phyloP scores from a whole-genome alignment of 2,329 filamentous ascomycete genomes.

The Alternaria angustiovoidea region DNA sequence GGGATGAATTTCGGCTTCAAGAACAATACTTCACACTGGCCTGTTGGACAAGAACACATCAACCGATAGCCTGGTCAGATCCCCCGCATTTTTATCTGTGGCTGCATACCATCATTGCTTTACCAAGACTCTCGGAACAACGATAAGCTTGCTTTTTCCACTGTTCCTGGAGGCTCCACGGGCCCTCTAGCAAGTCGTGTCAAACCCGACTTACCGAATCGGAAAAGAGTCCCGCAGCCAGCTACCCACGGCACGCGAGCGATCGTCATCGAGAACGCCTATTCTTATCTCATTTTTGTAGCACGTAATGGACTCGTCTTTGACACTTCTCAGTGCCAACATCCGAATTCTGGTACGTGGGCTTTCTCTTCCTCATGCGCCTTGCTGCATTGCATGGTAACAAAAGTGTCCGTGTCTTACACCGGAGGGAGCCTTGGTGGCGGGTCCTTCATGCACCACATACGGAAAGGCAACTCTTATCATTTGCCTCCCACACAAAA shows the following conservation, averaged over 20 bases:
- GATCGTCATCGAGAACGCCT: conserved; percentile 32
- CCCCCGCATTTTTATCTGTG: conserved; percentile 30
- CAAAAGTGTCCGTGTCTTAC: conserved; percentile 30
- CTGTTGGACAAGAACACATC: conserved; percentile 57
- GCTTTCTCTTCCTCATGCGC: conserved; percentile 33
- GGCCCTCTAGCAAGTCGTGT: conserved; percentile 40
- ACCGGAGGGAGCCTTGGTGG: conserved; percentile 34
- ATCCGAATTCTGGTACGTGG: conserved; percentile 59
- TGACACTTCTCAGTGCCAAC: conserved; percentile 57
- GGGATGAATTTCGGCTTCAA: conserved; percentile 55
- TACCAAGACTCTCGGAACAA: conserved; percentile 21
- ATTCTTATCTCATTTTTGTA: conserved; percentile 42
- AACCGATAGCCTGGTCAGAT: conserved; percentile 44
- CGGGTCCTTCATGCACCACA: conserved; percentile 39
- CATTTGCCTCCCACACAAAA: conserved; percentile 37
- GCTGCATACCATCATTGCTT: conserved; percentile 34
- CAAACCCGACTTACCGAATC: conserved; percentile 31
- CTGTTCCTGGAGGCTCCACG: conserved; percentile 27
- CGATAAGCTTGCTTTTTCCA: conserved; percentile 42
- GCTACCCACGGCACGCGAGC: conserved; percentile 39
- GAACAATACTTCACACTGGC: conserved; percentile 53
- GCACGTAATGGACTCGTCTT: conserved; percentile 55
- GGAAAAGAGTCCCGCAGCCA: conserved; percentile 37
- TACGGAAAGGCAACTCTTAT: conserved; percentile 42
- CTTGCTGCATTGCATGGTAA: conserved; percentile 25